Evolutionary conservation across 257 asterid genomes (phyloP).

Genomic region (Galeopsis tetrahit): DNA sequence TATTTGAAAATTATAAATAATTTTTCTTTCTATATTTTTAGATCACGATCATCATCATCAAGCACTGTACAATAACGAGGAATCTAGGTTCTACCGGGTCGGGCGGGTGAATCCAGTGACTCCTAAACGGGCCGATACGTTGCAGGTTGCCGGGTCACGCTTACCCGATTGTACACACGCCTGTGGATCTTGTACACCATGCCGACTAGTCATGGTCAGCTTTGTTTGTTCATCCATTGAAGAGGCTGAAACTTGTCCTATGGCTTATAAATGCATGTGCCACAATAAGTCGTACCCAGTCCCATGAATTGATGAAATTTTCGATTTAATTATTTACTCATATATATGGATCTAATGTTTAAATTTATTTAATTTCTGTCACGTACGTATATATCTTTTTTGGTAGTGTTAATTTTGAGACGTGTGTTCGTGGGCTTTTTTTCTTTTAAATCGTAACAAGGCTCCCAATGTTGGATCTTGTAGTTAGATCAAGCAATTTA

Average conservation of each 20-base stretch:
- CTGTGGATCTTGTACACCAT: conserved; percentile 90
- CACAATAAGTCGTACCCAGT: conserved; percentile 84
- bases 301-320: conserved; percentile 46
- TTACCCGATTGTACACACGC: conserved; percentile 88
- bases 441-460: conserved; percentile 11
- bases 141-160: conserved; percentile 71
- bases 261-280: conserved; percentile 92
- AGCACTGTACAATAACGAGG: conserved; percentile 26
- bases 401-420: not conserved
- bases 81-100: not conserved
- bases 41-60: conserved; percentile 41
- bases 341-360: not conserved
- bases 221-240: conserved; percentile 79
- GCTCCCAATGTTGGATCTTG: conserved; percentile 13
- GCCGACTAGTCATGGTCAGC: conserved; percentile 86
- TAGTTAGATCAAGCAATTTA: conserved; percentile 24
- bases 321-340: not conserved
- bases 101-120: conserved; percentile 15
- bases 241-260: conserved; percentile 95
- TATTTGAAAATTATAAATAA: not conserved
- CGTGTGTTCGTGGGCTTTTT: not conserved
- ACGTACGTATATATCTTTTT: conserved; percentile 20
- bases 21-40: not conserved
- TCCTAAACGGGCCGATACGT: conserved; percentile 47
- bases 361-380: conserved; percentile 24